These are phyloP conservation scores for Scedosporium minutisporum DNA, from an alignment of 2,329 filamentous ascomycete genomes.

Conservation along the genomic window DNA sequence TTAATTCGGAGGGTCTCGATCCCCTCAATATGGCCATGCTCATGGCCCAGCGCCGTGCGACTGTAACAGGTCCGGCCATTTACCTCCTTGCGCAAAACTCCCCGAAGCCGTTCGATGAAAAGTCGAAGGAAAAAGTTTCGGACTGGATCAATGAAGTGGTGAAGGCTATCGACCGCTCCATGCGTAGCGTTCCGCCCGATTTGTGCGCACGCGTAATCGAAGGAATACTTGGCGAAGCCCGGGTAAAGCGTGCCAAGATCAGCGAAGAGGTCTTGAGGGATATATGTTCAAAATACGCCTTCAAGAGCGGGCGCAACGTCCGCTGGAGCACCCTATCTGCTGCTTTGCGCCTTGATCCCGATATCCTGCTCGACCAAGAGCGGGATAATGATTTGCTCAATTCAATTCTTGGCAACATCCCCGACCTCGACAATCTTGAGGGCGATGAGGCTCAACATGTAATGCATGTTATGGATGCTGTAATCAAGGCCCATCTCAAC, in stretches of 20 bases:
- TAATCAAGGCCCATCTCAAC: conserved; percentile 34
- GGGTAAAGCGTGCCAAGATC: conserved; percentile 20
- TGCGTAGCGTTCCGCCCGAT: conserved; percentile 17
- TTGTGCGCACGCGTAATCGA: conserved; percentile 16
- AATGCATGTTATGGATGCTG: conserved; percentile 22
- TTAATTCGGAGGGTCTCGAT: conserved; percentile 31
- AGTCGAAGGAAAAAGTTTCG: conserved; percentile 14
- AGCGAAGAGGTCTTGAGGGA: conserved; percentile 29
- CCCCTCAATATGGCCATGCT: conserved; percentile 31
- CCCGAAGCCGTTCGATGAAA: conserved; percentile 4
- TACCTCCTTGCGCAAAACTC: conserved; percentile 28
- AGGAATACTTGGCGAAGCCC: conserved; percentile 22
- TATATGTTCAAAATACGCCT: conserved; percentile 32
- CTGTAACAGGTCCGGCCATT: conserved; percentile 31
- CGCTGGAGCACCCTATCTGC: conserved; percentile 34
- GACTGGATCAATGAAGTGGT: conserved; percentile 30
- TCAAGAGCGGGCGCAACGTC: conserved; percentile 19
- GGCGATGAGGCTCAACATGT: conserved; percentile 14
- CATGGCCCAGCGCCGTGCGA: conserved; percentile 23
- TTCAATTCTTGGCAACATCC: conserved; percentile 27
- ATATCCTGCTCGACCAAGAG: conserved; percentile 33
- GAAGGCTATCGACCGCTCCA: conserved; percentile 18
- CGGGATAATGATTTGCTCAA: conserved; percentile 27
- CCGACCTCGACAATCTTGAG: conserved; percentile 8
- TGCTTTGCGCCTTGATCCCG: conserved; percentile 34